Evolutionary conservation across 73 alveolate genomes (phyloP).

Genomic region (Symbiodinium pilosum): DNA sequence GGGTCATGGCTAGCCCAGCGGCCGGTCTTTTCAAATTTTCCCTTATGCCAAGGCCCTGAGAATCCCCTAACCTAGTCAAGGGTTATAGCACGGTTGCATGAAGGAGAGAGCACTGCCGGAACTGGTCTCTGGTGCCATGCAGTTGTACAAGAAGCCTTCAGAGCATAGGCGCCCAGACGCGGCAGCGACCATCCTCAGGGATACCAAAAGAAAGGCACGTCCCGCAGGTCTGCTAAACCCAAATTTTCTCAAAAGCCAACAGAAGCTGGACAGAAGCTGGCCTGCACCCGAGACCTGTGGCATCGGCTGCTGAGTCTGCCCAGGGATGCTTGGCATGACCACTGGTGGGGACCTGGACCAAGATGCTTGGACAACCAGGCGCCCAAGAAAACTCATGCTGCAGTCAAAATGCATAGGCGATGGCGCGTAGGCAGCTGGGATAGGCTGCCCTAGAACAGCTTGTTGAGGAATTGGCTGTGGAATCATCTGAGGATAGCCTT

Average conservation of each 20-base stretch:
- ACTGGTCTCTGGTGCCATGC: no score
- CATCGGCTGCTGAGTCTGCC: neutral
- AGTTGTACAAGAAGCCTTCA: conserved; percentile 44
- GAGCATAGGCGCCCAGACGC: conserved; percentile 79
- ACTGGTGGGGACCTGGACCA: neutral
- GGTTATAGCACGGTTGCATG: no score
- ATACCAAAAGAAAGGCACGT: neutral
- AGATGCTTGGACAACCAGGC: no score
- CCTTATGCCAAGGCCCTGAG: neutral
- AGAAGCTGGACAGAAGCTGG: neutral
- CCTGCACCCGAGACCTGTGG: conserved; percentile 4
- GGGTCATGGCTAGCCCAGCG: neutral
- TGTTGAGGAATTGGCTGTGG: conserved; percentile 73
- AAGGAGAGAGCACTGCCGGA: no score
- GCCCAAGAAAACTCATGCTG: neutral
- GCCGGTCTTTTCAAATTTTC: neutral
- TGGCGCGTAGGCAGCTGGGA: neutral
- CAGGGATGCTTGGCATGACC: neutral
- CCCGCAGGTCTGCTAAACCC: neutral
- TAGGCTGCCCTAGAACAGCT: neutral
- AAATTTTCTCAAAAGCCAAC: neutral
- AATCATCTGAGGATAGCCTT: conserved; percentile 91
- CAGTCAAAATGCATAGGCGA: neutral
- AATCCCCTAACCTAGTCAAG: no score
- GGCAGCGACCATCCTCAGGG: conserved; percentile 71